These are phyloP conservation scores for Claviceps sp. DNA, from an alignment of 2,329 filamentous ascomycete genomes.

Conservation along the genomic window DNA sequence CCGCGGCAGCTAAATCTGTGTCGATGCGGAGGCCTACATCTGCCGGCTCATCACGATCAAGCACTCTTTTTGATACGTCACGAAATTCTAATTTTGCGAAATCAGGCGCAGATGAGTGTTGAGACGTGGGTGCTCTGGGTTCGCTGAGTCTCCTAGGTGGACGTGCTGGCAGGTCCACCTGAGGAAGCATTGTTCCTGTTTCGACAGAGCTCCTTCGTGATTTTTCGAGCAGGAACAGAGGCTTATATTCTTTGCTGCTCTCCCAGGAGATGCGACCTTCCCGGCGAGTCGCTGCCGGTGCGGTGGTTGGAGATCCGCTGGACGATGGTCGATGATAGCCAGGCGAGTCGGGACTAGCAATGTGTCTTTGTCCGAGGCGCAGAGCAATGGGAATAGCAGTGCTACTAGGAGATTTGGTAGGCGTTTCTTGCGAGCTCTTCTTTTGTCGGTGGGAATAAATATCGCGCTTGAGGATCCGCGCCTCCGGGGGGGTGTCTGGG, in stretches of 20 bases:
- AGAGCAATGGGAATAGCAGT: constrained; percentile 46
- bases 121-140: constrained; percentile 15
- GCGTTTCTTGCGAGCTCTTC: constrained; percentile 34
- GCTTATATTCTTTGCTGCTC: constrained; percentile 57
- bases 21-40: constrained; percentile 25
- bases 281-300: constrained; percentile 24
- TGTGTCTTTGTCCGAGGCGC: constrained; percentile 31
- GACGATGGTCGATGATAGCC: constrained; percentile 26
- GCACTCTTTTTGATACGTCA: constrained; percentile 15
- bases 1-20: constrained; percentile 20
- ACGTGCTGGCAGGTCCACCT: constrained; percentile 33
- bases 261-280: constrained; percentile 46
- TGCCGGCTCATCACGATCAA: constrained; percentile 9
- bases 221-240: constrained; percentile 68
- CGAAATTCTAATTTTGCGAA: constrained; percentile 14
- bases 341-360: constrained; percentile 29
- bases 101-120: constrained; percentile 21
- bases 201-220: constrained; percentile 26
- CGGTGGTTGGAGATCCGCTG: constrained; percentile 18
- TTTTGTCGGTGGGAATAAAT: constrained; percentile 32
- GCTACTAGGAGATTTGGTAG: constrained; percentile 37
- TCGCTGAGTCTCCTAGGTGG: constrained; percentile 25
- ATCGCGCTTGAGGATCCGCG: constrained; percentile 27
- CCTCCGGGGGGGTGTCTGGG: constrained; percentile 40
- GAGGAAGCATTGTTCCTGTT: constrained; percentile 13